Evolutionary conservation across 352 stramenopile species (phyloP).

Genomic region (Phytophthora syringae): DNA sequence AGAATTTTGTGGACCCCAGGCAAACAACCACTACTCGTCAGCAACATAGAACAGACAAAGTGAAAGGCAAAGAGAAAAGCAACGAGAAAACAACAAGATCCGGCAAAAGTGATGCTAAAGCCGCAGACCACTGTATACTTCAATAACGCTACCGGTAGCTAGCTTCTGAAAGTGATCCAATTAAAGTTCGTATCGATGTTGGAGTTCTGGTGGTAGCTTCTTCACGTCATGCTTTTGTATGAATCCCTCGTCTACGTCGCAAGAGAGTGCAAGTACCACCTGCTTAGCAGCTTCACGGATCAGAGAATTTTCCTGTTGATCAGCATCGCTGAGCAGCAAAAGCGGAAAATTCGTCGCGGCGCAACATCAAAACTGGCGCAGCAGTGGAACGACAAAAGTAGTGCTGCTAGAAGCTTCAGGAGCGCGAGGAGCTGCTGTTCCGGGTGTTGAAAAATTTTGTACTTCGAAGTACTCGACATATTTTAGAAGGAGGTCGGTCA

Average conservation of each 20-base stretch:
- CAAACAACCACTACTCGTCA: background rate
- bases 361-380: slow-evolving; percentile 58
- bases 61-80: slow-evolving; percentile 2
- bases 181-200: slow-evolving; percentile 12
- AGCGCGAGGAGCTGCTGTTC: slow-evolving; percentile 44
- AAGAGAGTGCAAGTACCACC: slow-evolving; percentile 41
- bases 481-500: slow-evolving; percentile 45
- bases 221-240: slow-evolving; percentile 26
- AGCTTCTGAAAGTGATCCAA: slow-evolving; percentile 4
- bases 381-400: slow-evolving; percentile 53
- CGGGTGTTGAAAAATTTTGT: slow-evolving; percentile 13
- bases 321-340: slow-evolving; percentile 33
- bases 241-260: slow-evolving; percentile 42
- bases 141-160: slow-evolving; percentile 12
- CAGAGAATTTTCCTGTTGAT: slow-evolving; percentile 48
- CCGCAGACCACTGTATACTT: slow-evolving; percentile 29
- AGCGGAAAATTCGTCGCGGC: slow-evolving; percentile 42
- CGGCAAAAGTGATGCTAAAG: slow-evolving; percentile 13
- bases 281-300: slow-evolving; percentile 48
- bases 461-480: no score
- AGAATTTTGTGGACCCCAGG: background rate
- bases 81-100: slow-evolving; percentile 8
- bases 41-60: no score
- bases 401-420: slow-evolving; percentile 48
- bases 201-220: slow-evolving; percentile 15